These are phyloP conservation scores for Stemphylium lycopersici DNA, from an alignment of 2,329 filamentous ascomycete genomes.

Conservation along the genomic window DNA sequence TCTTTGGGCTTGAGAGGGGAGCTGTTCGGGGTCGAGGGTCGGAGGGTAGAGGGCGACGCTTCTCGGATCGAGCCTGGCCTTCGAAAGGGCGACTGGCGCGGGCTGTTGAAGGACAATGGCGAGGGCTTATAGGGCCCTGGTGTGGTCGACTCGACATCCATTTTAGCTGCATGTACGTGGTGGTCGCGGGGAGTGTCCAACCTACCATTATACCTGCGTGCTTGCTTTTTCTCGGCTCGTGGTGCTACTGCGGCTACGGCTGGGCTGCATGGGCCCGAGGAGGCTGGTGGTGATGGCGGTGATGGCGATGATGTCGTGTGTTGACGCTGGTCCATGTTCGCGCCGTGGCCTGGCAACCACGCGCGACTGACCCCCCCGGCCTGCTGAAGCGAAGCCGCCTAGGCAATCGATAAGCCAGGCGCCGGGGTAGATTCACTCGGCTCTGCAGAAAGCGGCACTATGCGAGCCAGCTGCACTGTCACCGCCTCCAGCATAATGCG, in stretches of 20 bases:
- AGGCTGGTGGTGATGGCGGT: too few relatives aligned
- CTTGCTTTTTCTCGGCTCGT: too few relatives aligned
- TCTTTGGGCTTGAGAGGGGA: conserved; percentile 50
- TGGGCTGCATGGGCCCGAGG: too few relatives aligned
- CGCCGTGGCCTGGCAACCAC: conserved; percentile 9
- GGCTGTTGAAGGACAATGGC: conserved; percentile 53
- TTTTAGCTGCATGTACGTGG: not conserved
- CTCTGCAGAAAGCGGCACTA: too few relatives aligned
- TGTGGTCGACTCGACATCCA: conserved; percentile 36
- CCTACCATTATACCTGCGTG: conserved; percentile 5
- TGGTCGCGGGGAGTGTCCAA: not conserved
- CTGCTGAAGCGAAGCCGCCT: too few relatives aligned
- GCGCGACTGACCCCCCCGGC: not conserved
- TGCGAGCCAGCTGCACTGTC: not conserved
- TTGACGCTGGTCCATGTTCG: conserved; percentile 11
- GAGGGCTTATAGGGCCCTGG: conserved; percentile 50
- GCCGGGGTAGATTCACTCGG: too few relatives aligned
- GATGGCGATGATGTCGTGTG: not conserved
- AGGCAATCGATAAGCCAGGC: conserved; percentile 7
- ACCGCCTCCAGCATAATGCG: not conserved
- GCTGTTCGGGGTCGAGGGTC: conserved; percentile 48
- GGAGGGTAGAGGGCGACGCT: conserved; percentile 48
- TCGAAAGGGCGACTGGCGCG: conserved; percentile 54
- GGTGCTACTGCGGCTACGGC: too few relatives aligned
- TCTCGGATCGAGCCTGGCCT: conserved; percentile 50